Base-by-base conservation (phyloP, 2,329 filamentous ascomycete genomes). In the Chalara sp. region DNA sequence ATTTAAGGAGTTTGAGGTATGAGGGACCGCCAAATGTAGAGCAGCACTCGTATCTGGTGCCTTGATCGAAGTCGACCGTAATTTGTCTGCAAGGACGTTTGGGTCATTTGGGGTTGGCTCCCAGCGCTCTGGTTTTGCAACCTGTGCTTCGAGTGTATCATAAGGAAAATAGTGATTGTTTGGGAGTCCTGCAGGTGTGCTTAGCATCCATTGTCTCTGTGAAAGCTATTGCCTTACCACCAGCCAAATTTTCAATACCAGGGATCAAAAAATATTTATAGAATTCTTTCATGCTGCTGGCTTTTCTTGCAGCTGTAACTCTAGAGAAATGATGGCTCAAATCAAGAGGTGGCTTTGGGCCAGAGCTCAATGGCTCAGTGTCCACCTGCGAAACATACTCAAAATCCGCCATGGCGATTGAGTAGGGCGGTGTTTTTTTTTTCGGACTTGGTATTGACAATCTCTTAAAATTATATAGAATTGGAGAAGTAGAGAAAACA, bases 141-240 rank as follows among this genome's bases (percentile, higher is more conserved):
- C 81, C 57, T 86, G 83, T 40, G 90, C 88, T 69, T 95, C 89
- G 56, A 96, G 81, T 1, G 89, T 93, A 62, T 96, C 90, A 68
- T 87, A 96, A 6, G 91, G 91, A 64, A 96, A 96, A 70, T 89
- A 89, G 52, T 79, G 78, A 39, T 84, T 75, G 67, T 93, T 85
- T 12, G 91, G 91, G 28, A 95, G 79, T 53, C 89, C 88, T 56
- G 52, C 32, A 37, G 49, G 35, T 29, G 39, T 33, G 53, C 47
- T 57, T 41, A 62, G 35, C 52, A 40, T 30, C 47, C 28, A 33
- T 35, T 30, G 5, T 39, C 28, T 44, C 28, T 13, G 35, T 53
- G 40, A 13, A 7, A 30, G 6, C 28, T 11, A 13, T 8, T 32
- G 30, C 70, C 74, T 56, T 65, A 83, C 80, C 81, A 57, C 81